These are phyloP conservation scores for Cucurbita pepo DNA, from an alignment of 306 rosid genomes.

Conservation along the genomic window DNA sequence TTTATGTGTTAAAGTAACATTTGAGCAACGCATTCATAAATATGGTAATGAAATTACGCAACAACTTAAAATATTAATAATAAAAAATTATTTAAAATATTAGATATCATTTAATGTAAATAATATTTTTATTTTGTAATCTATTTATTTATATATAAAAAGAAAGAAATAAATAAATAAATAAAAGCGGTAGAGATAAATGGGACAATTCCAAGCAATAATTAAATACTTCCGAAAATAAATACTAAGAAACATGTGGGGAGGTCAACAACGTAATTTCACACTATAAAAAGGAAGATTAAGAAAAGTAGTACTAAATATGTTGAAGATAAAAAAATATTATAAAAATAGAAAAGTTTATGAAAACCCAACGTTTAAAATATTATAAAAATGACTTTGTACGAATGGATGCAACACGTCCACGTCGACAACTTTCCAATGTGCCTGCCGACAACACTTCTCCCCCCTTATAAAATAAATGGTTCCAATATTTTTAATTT, in stretches of 20 bases:
- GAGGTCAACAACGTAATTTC: not conserved
- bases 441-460: not conserved
- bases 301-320: not conserved
- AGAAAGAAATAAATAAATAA: too few species aligned
- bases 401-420: constrained; percentile 49
- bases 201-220: not conserved
- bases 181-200: not conserved
- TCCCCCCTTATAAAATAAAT: not conserved
- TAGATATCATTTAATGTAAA: too few species aligned
- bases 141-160: not conserved
- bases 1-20: too few species aligned
- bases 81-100: too few species aligned
- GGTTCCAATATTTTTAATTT: too few species aligned
- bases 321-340: not conserved
- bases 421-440: constrained; percentile 39
- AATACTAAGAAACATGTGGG: not conserved
- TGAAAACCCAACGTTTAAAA: constrained; percentile 11
- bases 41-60: too few species aligned
- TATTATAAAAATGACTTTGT: constrained; percentile 11
- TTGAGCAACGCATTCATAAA: too few species aligned
- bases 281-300: not conserved
- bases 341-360: constrained; percentile 18
- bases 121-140: not conserved
- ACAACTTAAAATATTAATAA: too few species aligned
- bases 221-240: not conserved